Percentiles rank a stretch among this genome's conserved stretches.
Conservation (phyloP, 345 rosid genomes). For the Sonneratia alba region DNA sequence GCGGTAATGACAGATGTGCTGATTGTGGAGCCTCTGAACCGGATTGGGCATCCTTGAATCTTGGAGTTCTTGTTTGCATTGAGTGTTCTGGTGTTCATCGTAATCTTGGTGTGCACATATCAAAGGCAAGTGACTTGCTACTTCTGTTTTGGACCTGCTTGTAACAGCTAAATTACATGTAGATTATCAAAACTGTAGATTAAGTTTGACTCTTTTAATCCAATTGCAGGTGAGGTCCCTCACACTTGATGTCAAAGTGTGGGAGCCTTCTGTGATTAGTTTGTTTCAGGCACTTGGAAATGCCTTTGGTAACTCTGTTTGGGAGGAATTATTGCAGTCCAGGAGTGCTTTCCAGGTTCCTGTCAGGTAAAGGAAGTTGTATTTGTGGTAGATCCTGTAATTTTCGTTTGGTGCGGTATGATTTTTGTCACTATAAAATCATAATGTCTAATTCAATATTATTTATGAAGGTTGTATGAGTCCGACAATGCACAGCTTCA, state of each 20-base stretch:
- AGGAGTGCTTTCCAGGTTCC: constrained; percentile 58
- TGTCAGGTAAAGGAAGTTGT: constrained; percentile 36
- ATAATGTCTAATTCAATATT: neutral
- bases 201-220: neutral
- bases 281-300: constrained; percentile 96
- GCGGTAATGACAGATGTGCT: constrained; percentile 95
- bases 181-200: neutral
- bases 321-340: constrained; percentile 95
- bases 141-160: neutral
- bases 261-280: constrained; percentile 96
- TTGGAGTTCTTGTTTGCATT: constrained; percentile 95
- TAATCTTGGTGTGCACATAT: constrained; percentile 95
- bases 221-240: constrained; percentile 82
- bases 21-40: constrained; percentile 99
- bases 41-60: constrained; percentile 98
- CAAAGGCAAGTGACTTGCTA: constrained; percentile 49
- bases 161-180: neutral
- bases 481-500: constrained; percentile 51
- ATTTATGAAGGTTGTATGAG: constrained; percentile 39
- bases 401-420: neutral
- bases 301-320: constrained; percentile 81
- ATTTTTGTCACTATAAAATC: neutral
- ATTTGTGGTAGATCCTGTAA: constrained; percentile 1
- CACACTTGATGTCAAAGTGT: constrained; percentile 91
- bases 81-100: constrained; percentile 99